Evolutionary conservation across 163 green algal genomes (phyloP).

Genomic region (Prototheca cutis): DNA sequence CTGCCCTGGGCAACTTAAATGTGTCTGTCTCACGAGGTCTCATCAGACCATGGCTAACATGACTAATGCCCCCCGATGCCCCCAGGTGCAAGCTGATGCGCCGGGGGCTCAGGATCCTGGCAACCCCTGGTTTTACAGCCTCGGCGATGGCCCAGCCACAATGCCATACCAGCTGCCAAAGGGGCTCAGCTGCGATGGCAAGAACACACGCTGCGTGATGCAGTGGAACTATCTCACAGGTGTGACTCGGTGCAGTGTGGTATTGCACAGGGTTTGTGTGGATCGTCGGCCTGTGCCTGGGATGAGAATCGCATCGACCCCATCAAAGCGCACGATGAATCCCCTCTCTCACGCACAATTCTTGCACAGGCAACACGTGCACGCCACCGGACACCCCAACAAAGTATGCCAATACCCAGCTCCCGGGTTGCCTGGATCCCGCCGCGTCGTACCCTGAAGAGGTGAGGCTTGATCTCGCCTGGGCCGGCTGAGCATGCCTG

Average conservation of each 20-base stretch:
- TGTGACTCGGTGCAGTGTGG: background rate
- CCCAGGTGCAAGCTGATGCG: constrained; percentile 14
- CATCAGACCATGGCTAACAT: no score
- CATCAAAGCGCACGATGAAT: no score
- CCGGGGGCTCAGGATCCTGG: constrained; percentile 12
- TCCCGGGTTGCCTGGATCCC: background rate
- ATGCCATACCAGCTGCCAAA: constrained; percentile 17
- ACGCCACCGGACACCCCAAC: background rate
- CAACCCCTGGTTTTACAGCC: constrained; percentile 1
- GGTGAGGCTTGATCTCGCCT: no score
- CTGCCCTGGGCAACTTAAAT: no score
- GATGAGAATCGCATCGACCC: no score
- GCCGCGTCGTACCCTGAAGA: background rate
- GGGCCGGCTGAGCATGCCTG: background rate
- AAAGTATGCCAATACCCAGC: background rate
- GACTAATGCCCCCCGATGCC: no score
- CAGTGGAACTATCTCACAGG: constrained; percentile 10
- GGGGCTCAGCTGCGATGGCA: constrained; percentile 9
- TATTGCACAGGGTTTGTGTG: background rate
- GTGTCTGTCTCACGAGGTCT: no score
- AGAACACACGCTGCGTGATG: constrained; percentile 7
- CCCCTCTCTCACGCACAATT: background rate
- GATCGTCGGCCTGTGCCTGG: background rate
- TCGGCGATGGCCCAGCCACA: background rate
- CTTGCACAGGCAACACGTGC: background rate